Conservation (phyloP, 768 basidiomycete species). For the Russula sp. region DNA sequence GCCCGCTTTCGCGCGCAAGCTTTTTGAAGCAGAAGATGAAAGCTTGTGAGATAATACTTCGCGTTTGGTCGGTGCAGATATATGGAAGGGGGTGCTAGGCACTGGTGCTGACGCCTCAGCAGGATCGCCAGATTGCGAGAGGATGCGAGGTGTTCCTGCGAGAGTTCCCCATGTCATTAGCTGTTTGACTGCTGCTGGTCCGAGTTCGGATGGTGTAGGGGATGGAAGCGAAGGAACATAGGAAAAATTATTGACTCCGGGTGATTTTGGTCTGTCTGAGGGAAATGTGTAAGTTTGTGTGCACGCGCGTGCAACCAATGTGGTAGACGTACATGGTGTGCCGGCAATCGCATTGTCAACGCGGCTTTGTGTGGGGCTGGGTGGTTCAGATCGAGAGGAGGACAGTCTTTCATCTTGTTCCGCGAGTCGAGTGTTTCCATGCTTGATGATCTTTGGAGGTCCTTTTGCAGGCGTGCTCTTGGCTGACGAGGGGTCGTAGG, state of each 20-base stretch:
- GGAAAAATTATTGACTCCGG: slow-evolving; percentile 56
- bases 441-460: slow-evolving; percentile 64
- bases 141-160: slow-evolving; percentile 84
- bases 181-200: slow-evolving; percentile 79
- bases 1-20: slow-evolving; percentile 72
- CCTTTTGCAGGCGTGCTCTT: slow-evolving; percentile 37
- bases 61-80: slow-evolving; percentile 72
- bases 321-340: slow-evolving; percentile 62
- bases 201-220: slow-evolving; percentile 78
- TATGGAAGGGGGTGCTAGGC: slow-evolving; percentile 68
- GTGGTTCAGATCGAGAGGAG: slow-evolving; percentile 55
- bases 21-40: slow-evolving; percentile 77
- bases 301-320: not conserved
- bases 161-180: slow-evolving; percentile 98
- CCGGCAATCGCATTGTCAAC: slow-evolving; percentile 93
- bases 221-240: slow-evolving; percentile 86
- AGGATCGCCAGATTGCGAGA: slow-evolving; percentile 61
- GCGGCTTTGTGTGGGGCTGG: slow-evolving; percentile 87
- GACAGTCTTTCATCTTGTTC: slow-evolving; percentile 59
- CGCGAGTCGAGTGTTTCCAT: slow-evolving; percentile 77
- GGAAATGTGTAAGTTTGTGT: slow-evolving; percentile 20
- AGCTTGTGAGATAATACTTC: slow-evolving; percentile 81
- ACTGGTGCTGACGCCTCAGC: slow-evolving; percentile 41
- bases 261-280: slow-evolving; percentile 62
- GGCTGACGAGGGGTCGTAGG: slow-evolving; percentile 57